These are phyloP conservation scores for Fusarium phyllophilum DNA, from an alignment of 2,329 filamentous ascomycete genomes.

Conservation along the genomic window DNA sequence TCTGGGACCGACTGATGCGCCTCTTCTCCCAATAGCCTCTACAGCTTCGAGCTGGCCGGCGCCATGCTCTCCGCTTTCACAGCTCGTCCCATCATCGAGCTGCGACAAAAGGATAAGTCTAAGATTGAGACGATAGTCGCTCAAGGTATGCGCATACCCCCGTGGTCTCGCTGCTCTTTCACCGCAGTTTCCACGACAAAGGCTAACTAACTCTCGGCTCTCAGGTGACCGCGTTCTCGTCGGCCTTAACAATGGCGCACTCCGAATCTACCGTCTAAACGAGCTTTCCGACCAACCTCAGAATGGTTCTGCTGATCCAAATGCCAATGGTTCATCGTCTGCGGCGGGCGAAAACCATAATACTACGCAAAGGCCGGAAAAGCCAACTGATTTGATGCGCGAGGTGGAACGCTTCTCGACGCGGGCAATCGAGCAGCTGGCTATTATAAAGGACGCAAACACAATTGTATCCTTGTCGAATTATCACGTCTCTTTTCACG, in stretches of 20 bases:
- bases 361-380: conserved; percentile 50
- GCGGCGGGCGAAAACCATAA: conserved; percentile 44
- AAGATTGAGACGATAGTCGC: conserved; percentile 96
- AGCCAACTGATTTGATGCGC: conserved; percentile 83
- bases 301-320: conserved; percentile 48
- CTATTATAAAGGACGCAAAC: conserved; percentile 94
- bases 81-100: conserved; percentile 95
- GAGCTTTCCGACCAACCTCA: conserved; percentile 60
- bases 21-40: conserved; percentile 42
- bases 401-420: conserved; percentile 96
- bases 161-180: background rate
- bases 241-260: conserved; percentile 86
- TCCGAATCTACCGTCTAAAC: conserved; percentile 93
- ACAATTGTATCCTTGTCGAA: conserved; percentile 92
- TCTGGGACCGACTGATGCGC: conserved; percentile 45
- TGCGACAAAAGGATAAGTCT: conserved; percentile 93
- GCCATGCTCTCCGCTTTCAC: conserved; percentile 98
- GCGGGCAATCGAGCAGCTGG: conserved; percentile 90
- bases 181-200: background rate
- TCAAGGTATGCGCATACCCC: conserved; percentile 69
- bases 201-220: conserved; percentile 15
- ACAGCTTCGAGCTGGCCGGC: conserved; percentile 55
- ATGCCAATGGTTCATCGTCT: conserved; percentile 43
- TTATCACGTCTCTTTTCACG: conserved; percentile 88
- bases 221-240: conserved; percentile 89